Evolutionary conservation across 2,329 filamentous ascomycete genomes (phyloP), one percentile per base, ranked within the genome.

Genomic region (Fonsecaea erecta): DNA sequence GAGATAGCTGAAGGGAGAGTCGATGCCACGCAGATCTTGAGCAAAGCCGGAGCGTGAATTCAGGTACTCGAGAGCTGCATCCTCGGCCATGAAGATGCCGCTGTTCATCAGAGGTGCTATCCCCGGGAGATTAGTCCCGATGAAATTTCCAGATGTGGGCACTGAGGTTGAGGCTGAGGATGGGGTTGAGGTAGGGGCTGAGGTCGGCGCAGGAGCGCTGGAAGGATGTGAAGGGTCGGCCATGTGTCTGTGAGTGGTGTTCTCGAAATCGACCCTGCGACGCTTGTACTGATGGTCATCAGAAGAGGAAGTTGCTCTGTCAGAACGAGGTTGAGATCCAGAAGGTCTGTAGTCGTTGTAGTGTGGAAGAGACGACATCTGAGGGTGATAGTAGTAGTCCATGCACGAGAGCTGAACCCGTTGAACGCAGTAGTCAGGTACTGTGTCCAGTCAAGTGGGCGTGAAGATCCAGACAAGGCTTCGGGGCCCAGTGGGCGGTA

Each of bases 231-330:
- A 52, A 52, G 57, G 16, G 40, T 66, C 63, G 34, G 60, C 16
- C 63, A 68, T 65, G 34, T 52, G 60, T 55, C 59, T 43, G 7
- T 34, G 51, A 54, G 56, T 37, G 53, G 14, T 59, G 5, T 52
- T 34, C 18, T 65, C 48, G 24, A 43, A 16, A 48, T 66, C 60
- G 52, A 69, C 40, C 52, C 67, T 59, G 28, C 67, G 67, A 57
- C 67, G 64, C 52, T 69, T 69, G 52, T 62, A 63, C 56, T 63
- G 58, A 35, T 68, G 63, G 43, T 68, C 66, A 46, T 58, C 46
- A 18, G 43, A 16, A 8, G 59, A 46, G 35, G 62, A 14, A 24
- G 16, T 51, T 56, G 67, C 67, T 63, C 58, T 59, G 26, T 65
- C 64, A 52, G 64, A 61, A 40, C 64, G 58, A 24, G 60, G 59